These are phyloP conservation scores for Clarkia xantiana DNA, from an alignment of 345 rosid genomes.

Conservation along the genomic window DNA sequence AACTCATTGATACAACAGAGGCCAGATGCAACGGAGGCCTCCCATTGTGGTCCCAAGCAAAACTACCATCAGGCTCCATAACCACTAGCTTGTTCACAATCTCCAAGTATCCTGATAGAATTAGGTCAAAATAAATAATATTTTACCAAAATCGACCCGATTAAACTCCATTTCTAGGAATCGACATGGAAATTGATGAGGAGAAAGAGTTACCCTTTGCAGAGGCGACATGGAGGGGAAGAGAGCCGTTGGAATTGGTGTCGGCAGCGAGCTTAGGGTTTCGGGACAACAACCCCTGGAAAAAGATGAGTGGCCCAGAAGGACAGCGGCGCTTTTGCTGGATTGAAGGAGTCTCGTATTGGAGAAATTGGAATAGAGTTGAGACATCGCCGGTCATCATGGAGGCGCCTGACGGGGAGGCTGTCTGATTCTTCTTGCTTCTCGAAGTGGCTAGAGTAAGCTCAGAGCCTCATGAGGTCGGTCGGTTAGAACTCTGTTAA, in stretches of 20 bases:
- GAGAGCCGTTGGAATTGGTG: constrained; percentile 5
- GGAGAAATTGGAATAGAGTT: constrained; percentile 8
- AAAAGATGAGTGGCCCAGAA: constrained; percentile 15
- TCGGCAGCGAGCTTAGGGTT: constrained; percentile 10
- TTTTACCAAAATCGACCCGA: too few relatives aligned
- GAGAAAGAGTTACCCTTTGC: constrained; percentile 8
- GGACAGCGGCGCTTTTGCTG: constrained; percentile 7
- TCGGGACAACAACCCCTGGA: constrained; percentile 4
- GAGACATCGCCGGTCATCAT: constrained; percentile 6
- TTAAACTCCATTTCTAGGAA: too few relatives aligned
- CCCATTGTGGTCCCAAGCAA: constrained; percentile 11
- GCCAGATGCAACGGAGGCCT: constrained; percentile 17
- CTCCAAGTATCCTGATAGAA: constrained; percentile 10
- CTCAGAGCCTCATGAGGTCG: constrained; percentile 7
- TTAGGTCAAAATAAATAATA: background rate
- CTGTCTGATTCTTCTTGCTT: constrained; percentile 1
- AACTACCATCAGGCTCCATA: constrained; percentile 9
- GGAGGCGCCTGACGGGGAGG: constrained; percentile 7
- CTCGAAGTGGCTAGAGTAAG: constrained; percentile 5
- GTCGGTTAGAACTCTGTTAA: too few relatives aligned
- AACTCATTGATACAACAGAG: constrained; percentile 9
- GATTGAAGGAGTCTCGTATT: constrained; percentile 4
- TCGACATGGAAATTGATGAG: background rate
- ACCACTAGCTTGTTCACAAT: constrained; percentile 10
- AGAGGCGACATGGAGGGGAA: constrained; percentile 14